Evolutionary conservation across 164 flowering plant species (phyloP).

Genomic region (Saururus chinensis): DNA sequence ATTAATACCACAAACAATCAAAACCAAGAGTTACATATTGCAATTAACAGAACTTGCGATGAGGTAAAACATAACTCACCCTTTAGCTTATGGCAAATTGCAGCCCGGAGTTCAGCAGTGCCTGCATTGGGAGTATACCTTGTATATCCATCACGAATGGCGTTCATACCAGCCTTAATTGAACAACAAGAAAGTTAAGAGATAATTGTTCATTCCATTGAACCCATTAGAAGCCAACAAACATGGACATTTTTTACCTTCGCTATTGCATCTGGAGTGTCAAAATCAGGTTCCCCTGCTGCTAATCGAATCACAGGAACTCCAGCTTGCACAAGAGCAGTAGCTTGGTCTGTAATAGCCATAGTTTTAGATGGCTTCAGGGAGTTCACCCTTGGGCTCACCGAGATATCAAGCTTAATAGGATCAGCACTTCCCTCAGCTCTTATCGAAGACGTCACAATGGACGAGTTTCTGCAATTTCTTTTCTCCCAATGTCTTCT

Average conservation of each 20-base stretch:
- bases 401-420: conserved; percentile 46
- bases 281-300: conserved; percentile 97
- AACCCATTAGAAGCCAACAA: background rate
- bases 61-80: conserved; percentile 28
- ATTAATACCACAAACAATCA: background rate
- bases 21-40: background rate
- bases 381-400: conserved; percentile 86
- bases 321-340: conserved; percentile 83
- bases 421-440: conserved; percentile 20
- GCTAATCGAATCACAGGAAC: conserved; percentile 83
- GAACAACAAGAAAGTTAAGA: background rate
- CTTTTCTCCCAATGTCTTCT: conserved; percentile 21
- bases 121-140: conserved; percentile 95
- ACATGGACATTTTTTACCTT: conserved; percentile 35
- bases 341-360: conserved; percentile 82
- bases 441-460: conserved; percentile 25
- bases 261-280: conserved; percentile 67
- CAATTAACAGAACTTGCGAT: background rate
- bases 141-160: conserved; percentile 86
- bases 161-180: conserved; percentile 80
- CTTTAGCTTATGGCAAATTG: conserved; percentile 78
- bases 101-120: conserved; percentile 65
- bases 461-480: conserved; percentile 9
- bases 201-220: background rate
- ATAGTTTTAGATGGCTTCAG: conserved; percentile 90